Conservation (phyloP, 1,284 basidiomycete genomes). For the Erythrobasidium hasegawianum region DNA sequence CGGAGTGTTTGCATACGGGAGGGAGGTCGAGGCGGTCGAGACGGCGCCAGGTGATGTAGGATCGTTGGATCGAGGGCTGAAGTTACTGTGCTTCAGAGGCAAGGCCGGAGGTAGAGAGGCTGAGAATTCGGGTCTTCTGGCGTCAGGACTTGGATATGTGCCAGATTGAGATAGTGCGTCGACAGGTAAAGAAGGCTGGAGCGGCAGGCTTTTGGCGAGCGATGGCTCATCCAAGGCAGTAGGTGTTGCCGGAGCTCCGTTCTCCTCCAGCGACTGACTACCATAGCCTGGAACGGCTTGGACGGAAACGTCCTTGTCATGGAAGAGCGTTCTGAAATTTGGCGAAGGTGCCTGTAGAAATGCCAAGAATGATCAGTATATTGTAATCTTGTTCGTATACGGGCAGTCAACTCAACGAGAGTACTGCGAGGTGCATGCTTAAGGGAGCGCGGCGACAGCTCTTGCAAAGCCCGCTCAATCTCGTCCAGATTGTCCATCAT, state of each 20-base stretch:
- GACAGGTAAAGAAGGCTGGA: conserved; percentile 6
- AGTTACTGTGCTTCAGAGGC: conserved; percentile 13
- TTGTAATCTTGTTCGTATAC: no score
- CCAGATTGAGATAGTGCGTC: no score
- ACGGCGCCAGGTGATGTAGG: conserved; percentile 9
- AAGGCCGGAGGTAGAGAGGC: conserved; percentile 14
- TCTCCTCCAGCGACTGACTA: conserved; percentile 8
- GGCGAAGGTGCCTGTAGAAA: not conserved
- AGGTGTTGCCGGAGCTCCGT: conserved; percentile 6
- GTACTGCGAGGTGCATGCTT: not conserved
- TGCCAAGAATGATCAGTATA: not conserved
- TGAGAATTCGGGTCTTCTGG: not conserved
- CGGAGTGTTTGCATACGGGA: conserved; percentile 14
- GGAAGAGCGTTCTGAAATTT: conserved; percentile 8
- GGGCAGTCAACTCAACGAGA: no score
- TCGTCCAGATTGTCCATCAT: conserved; percentile 44
- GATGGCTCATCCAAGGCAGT: not conserved
- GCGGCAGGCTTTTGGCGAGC: not conserved
- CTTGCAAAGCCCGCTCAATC: conserved; percentile 42
- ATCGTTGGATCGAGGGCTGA: not conserved
- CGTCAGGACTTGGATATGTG: no score
- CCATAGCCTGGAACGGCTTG: conserved; percentile 10
- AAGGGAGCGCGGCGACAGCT: conserved; percentile 39
- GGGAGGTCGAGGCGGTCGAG: conserved; percentile 19
- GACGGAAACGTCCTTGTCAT: conserved; percentile 1